Evolutionary conservation across 371 early-diverging fungal genomes (phyloP).

Genomic region (Smittium mucronatum): DNA sequence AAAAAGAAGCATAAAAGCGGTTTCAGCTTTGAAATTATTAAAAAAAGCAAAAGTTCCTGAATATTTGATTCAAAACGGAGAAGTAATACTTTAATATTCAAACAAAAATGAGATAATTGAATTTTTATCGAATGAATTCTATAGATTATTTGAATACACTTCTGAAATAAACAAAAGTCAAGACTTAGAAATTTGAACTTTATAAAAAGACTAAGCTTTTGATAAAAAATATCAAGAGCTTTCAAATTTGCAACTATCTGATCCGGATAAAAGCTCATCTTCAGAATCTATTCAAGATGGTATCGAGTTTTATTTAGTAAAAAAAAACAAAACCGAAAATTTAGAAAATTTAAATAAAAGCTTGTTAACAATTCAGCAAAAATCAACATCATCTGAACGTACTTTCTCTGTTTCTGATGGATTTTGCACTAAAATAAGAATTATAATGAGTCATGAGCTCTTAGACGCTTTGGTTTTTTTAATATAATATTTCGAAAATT

Average conservation of each 20-base stretch:
- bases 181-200: neutral
- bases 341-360: neutral
- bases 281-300: neutral
- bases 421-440: no score
- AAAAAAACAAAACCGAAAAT: neutral
- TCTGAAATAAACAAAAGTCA: neutral
- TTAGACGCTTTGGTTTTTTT: no score
- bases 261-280: neutral
- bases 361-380: neutral
- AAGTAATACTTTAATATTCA: neutral
- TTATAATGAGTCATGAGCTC: no score
- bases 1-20: neutral
- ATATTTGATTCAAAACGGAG: neutral
- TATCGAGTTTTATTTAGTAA: slow-evolving; percentile 2
- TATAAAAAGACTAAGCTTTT: neutral
- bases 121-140: no score
- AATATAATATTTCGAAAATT: no score
- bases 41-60: neutral
- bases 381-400: neutral
- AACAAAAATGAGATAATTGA: neutral
- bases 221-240: neutral
- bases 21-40: neutral
- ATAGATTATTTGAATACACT: neutral
- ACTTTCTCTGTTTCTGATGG: slow-evolving; percentile 24
- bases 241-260: neutral